Conservation (phyloP, 2,329 filamentous ascomycete genomes). For the Talaromyces islandicus region DNA sequence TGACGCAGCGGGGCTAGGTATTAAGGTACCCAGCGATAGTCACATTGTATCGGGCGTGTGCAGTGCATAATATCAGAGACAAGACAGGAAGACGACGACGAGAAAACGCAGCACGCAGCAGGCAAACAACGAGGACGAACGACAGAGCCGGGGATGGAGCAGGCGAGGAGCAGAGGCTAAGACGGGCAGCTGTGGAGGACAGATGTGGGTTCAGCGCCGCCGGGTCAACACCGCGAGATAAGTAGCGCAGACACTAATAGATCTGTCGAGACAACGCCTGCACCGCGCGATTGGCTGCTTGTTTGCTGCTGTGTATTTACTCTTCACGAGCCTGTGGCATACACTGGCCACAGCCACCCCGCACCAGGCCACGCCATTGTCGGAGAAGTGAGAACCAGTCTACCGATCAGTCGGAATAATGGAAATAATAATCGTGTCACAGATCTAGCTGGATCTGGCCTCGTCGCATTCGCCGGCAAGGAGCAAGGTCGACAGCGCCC, state of each 20-base stretch:
- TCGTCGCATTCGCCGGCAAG: too few species aligned
- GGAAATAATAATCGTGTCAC: too few species aligned
- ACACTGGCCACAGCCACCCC: neutral
- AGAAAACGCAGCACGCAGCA: neutral
- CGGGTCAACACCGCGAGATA: neutral
- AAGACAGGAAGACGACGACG: neutral
- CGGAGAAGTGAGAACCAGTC: neutral
- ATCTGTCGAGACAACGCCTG: neutral
- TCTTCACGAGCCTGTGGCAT: too few species aligned
- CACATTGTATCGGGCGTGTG: slow-evolving; percentile 9
- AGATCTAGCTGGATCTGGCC: too few species aligned
- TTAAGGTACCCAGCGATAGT: slow-evolving; percentile 4
- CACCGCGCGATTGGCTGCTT: neutral
- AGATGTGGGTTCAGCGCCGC: neutral
- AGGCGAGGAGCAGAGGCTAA: neutral
- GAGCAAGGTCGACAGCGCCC: neutral
- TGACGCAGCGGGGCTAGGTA: slow-evolving; percentile 4
- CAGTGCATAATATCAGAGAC: neutral
- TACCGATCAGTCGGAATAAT: too few species aligned
- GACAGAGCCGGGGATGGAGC: neutral
- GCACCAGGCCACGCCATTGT: neutral
- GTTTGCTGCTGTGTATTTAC: neutral
- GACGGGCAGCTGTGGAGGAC: neutral
- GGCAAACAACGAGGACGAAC: neutral
- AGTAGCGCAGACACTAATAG: neutral